Percentiles rank a stretch among this genome's conserved stretches.
Evolutionary conservation across 257 asterid genomes (phyloP).

Genomic region (Vinca minor): DNA sequence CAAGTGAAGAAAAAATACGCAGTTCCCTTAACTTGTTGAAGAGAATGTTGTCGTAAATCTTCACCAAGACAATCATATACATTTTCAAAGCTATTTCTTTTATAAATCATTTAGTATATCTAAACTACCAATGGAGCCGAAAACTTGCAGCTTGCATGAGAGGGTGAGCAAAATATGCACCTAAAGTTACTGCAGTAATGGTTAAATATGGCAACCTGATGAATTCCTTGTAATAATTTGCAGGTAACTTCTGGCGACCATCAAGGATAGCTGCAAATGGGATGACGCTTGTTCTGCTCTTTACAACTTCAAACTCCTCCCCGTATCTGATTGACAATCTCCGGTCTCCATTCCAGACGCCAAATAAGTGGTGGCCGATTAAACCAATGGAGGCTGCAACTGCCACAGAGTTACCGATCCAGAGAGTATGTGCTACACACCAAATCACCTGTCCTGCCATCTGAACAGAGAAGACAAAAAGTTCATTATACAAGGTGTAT

Average conservation of each 20-base stretch:
- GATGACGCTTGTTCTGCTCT: constrained; percentile 67
- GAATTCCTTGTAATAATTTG: constrained; percentile 66
- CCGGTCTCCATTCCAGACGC: constrained; percentile 95
- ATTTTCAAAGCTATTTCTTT: background rate
- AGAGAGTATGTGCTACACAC: constrained; percentile 89
- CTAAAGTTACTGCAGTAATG: constrained; percentile 62
- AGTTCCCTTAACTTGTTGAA: no score
- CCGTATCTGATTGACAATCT: constrained; percentile 72
- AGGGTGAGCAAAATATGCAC: constrained; percentile 83
- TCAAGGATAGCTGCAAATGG: constrained; percentile 90
- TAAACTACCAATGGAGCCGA: constrained; percentile 73
- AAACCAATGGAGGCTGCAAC: constrained; percentile 83
- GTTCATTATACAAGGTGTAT: background rate
- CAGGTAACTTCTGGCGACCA: constrained; percentile 91
- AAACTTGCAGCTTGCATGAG: constrained; percentile 83
- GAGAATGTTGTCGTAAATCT: no score
- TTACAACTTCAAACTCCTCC: constrained; percentile 69
- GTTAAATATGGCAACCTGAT: constrained; percentile 74
- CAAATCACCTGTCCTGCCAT: constrained; percentile 95
- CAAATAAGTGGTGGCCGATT: constrained; percentile 88
- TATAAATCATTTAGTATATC: background rate
- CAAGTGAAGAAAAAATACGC: no score
- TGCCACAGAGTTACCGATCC: constrained; percentile 93
- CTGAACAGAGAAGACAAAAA: constrained; percentile 22
- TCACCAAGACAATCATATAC: no score